Evolutionary conservation across 768 basidiomycete genomes (phyloP).

Genomic region (Mycena galericulata): DNA sequence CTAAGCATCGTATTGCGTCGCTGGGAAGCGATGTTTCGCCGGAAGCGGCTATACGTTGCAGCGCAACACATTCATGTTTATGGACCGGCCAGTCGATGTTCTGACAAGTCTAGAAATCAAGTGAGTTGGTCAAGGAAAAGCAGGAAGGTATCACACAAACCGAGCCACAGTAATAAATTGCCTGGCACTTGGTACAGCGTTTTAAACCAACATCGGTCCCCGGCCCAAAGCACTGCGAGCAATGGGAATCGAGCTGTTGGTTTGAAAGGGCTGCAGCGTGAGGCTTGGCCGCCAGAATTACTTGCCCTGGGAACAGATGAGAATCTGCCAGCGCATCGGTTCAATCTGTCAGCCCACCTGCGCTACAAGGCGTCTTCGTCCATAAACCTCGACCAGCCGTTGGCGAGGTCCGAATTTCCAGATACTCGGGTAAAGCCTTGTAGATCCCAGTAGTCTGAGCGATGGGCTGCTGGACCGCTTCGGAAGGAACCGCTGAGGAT

Average conservation of each 20-base stretch:
- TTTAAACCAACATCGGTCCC: conserved; percentile 58
- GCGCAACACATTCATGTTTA: conserved; percentile 81
- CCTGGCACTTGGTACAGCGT: conserved; percentile 81
- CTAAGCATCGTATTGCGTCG: conserved; percentile 86
- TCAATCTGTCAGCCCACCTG: conserved; percentile 47
- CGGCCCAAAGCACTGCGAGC: conserved; percentile 73
- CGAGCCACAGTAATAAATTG: conserved; percentile 79
- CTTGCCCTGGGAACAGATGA: conserved; percentile 58
- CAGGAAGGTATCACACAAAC: conserved; percentile 57
- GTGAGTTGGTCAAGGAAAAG: conserved; percentile 11
- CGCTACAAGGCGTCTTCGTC: conserved; percentile 46
- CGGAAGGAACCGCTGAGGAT: conserved; percentile 34
- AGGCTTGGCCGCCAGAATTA: conserved; percentile 69
- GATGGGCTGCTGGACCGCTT: conserved; percentile 51
- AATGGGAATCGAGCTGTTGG: conserved; percentile 68
- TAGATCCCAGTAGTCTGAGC: conserved; percentile 38
- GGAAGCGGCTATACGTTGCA: conserved; percentile 63
- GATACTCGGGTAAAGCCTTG: conserved; percentile 48
- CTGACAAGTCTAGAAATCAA: conserved; percentile 69
- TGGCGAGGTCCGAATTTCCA: conserved; percentile 53
- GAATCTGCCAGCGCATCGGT: not conserved
- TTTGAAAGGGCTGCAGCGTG: conserved; percentile 75
- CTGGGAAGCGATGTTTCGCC: conserved; percentile 68
- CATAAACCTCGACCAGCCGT: conserved; percentile 62
- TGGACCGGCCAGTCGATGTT: conserved; percentile 79